Evolutionary conservation across 805 yeast genomes (phyloP).

Genomic region (Pichia deserticola): DNA sequence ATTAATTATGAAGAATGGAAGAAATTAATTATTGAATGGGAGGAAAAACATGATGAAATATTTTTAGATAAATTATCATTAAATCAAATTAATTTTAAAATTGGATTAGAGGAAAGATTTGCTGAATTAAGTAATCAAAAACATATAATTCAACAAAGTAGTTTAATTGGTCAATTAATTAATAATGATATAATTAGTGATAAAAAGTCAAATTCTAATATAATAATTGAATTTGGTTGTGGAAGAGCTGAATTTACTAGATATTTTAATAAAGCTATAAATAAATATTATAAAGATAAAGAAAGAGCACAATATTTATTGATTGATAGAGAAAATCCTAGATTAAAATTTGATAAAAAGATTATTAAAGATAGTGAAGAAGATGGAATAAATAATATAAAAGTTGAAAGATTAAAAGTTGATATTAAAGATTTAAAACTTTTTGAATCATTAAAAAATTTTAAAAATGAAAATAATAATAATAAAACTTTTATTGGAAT

Average conservation of each 20-base stretch:
- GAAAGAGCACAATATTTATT: conserved; percentile 37
- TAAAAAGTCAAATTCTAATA: conserved; percentile 11
- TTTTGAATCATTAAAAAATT: conserved; percentile 33
- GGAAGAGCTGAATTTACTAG: conserved; percentile 83
- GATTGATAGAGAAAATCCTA: conserved; percentile 67
- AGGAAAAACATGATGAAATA: conserved; percentile 8
- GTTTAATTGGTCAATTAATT: conserved; percentile 63
- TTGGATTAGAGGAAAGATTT: conserved; percentile 37
- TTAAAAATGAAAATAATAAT: conserved; percentile 5
- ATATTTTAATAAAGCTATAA: conserved; percentile 38
- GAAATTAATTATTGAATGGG: conserved; percentile 15
- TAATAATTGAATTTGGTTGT: conserved; percentile 78
- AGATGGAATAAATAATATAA: conserved; percentile 1
- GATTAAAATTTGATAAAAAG: conserved; percentile 73
- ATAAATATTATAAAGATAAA: conserved; percentile 7
- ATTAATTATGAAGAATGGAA: conserved; percentile 19
- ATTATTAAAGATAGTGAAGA: conserved; percentile 46
- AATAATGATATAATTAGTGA: conserved; percentile 32
- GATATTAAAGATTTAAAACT: conserved; percentile 75
- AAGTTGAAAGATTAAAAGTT: conserved; percentile 44
- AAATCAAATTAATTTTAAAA: conserved; percentile 17
- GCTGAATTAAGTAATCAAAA: conserved; percentile 50
- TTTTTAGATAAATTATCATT: conserved; percentile 10
- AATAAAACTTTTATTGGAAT: conserved; percentile 46
- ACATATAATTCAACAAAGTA: conserved; percentile 78